Evolutionary conservation across 495 filamentous ascomycete genomes (phyloP).

Genomic region (Coniosporium apollinis): DNA sequence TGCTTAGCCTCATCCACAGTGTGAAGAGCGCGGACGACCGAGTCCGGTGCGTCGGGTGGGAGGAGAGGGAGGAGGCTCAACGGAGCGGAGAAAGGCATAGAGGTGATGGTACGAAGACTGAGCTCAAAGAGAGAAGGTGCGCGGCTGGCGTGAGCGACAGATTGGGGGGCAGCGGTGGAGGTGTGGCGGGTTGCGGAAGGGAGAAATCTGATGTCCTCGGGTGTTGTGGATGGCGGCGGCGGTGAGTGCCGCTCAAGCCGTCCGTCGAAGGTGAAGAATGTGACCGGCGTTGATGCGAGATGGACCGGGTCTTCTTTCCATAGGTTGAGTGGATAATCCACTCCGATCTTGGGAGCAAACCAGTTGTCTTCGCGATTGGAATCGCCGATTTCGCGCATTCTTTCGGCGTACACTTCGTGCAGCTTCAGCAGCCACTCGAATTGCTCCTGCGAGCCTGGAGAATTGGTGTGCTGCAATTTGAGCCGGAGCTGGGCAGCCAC

Average conservation of each 20-base stretch:
- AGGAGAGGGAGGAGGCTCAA: slow-evolving; percentile 26
- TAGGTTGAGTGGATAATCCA: no score
- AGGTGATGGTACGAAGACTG: no score
- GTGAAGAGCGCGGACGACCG: slow-evolving; percentile 6
- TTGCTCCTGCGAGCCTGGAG: background rate
- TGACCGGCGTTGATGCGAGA: slow-evolving; percentile 26
- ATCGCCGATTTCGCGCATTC: slow-evolving; percentile 1
- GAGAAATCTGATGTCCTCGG: slow-evolving; percentile 1
- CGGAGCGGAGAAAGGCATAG: slow-evolving; percentile 19
- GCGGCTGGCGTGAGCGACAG: slow-evolving; percentile 6
- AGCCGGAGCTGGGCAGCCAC: background rate
- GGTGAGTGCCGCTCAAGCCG: slow-evolving; percentile 8
- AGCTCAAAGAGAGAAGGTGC: slow-evolving; percentile 41
- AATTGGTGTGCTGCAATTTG: no score
- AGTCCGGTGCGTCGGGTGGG: slow-evolving; percentile 15
- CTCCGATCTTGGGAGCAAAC: no score
- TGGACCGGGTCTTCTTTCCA: slow-evolving; percentile 17
- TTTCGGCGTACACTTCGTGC: background rate
- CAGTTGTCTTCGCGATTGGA: no score
- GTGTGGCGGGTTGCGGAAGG: background rate
- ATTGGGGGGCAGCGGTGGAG: slow-evolving; percentile 7
- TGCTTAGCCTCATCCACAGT: slow-evolving; percentile 24
- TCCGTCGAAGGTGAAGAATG: slow-evolving; percentile 30
- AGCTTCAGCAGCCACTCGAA: background rate
- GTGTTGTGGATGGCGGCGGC: background rate